Evolutionary conservation across 352 stramenopile genomes (phyloP).

Genomic region (Phytophthora parvispora): DNA sequence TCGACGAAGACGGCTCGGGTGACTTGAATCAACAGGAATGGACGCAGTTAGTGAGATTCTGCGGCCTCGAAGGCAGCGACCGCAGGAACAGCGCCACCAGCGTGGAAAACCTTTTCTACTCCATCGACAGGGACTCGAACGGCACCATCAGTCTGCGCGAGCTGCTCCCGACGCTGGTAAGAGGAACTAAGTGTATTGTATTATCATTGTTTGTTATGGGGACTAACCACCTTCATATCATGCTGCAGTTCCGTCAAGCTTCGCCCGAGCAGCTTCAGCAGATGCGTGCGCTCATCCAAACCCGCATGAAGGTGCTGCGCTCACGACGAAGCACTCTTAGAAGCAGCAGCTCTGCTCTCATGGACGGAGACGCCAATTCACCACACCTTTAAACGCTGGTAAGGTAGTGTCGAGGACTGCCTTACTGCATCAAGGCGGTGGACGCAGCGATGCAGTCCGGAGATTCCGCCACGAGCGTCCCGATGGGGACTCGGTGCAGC

Average conservation of each 20-base stretch:
- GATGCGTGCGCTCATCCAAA: constrained; percentile 48
- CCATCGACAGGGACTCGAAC: constrained; percentile 58
- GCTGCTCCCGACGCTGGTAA: constrained; percentile 61
- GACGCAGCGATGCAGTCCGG: constrained; percentile 61
- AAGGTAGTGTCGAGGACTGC: no score
- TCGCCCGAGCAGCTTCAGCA: constrained; percentile 58
- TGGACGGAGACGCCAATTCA: background rate
- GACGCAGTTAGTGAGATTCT: constrained; percentile 55
- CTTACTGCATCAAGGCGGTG: constrained; percentile 26
- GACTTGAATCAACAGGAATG: constrained; percentile 69
- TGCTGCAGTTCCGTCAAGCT: constrained; percentile 54
- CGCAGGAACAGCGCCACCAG: constrained; percentile 28
- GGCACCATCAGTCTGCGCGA: constrained; percentile 63
- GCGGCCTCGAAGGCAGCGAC: constrained; percentile 27
- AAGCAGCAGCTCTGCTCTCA: background rate
- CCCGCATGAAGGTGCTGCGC: constrained; percentile 24
- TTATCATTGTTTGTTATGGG: constrained; percentile 5
- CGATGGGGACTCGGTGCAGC: constrained; percentile 48
- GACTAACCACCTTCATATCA: constrained; percentile 8
- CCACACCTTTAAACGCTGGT: background rate
- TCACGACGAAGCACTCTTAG: background rate
- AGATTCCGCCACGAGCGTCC: constrained; percentile 55
- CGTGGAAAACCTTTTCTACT: constrained; percentile 58
- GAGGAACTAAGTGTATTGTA: constrained; percentile 22
- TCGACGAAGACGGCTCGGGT: constrained; percentile 67